Percentiles rank a stretch among this genome's conserved stretches.
Evolutionary conservation across 78 protist species (phyloP).

Genomic region (Guillardia theta): DNA sequence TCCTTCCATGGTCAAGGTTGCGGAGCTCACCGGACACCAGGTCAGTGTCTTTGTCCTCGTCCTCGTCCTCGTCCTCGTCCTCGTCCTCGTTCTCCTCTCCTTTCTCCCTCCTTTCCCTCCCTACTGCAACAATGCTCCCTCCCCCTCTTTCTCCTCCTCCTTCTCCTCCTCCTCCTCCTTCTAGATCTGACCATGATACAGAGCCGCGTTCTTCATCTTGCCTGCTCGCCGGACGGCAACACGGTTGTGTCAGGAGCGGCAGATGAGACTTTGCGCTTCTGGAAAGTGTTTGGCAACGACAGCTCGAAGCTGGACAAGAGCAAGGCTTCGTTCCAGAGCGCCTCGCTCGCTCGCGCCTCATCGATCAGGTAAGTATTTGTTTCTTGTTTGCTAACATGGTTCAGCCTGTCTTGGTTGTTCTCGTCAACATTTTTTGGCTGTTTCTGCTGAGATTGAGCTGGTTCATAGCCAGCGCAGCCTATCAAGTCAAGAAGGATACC

Average conservation of each 20-base stretch:
- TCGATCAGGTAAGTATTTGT: neutral
- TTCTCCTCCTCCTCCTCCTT: too few relatives aligned
- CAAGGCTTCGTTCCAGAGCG: neutral
- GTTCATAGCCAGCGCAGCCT: too few relatives aligned
- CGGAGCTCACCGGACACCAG: neutral
- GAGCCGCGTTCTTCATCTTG: constrained; percentile 92
- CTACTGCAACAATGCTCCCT: neutral
- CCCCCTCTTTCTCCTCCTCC: constrained; percentile 40
- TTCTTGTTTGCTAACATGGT: too few relatives aligned
- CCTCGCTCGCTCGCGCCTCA: neutral
- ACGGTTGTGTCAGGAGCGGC: constrained; percentile 92
- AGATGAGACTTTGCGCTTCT: constrained; percentile 99
- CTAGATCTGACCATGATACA: constrained; percentile 97
- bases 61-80: too few relatives aligned
- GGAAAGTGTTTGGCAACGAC: constrained; percentile 84
- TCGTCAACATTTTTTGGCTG: too few relatives aligned
- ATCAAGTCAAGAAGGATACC: too few relatives aligned
- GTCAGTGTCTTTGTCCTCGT: too few relatives aligned
- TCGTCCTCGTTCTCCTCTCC: too few relatives aligned
- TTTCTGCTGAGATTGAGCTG: too few relatives aligned
- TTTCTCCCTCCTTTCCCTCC: too few relatives aligned
- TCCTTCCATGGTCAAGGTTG: constrained; percentile 81
- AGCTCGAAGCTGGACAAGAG: neutral
- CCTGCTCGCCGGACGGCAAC: constrained; percentile 97
- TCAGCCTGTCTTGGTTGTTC: too few relatives aligned